Base-by-base conservation (phyloP, 2,329 filamentous ascomycete species). In the Colletotrichum somersetense region DNA sequence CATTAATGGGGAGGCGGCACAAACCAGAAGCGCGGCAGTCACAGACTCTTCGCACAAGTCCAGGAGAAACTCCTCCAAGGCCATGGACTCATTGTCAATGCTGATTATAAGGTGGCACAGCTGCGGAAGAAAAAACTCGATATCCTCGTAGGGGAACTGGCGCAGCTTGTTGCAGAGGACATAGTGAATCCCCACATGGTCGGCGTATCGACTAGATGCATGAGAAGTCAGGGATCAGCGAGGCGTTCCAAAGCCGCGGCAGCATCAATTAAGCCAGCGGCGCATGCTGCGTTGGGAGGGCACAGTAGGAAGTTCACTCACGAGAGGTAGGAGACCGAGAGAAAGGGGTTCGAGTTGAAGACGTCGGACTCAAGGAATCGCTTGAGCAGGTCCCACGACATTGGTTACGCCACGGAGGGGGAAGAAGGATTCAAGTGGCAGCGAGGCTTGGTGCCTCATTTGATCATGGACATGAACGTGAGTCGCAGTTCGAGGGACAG, bases 281-380 rank as follows among this genome's bases (percentile, higher is more conserved):
- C 62, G 42, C 42, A 33, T 16, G 55, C 62, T 38, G 53, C 46
- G 57, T 59, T 46, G 58, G 67, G 62, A 62, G 40, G 38, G 35
- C 73, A 63, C 62, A 64, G 50, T 50, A 53, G 73, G 74, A 76
- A 72, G 74, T 75, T 20, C 75, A 86, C 91, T 89, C 87, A 96
- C 93, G 93, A 93, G 79, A 96, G 90, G 84, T 96, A 96, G 76
- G 93, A 94, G 81, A 96, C 93, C 74, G 93, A 92, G 82, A 96
- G 91, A 83, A 95, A 96, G 75, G 94, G 93, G 84, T 96, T 92
- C 85, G 93, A 92, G 86, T 95, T 96, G 88, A 96, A 96, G 87
- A 96, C 93, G 87, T 96, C 93, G 86, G 92, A 95, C 89, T 96
- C 93, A 86, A 96, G 91, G 89, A 96, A 95, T 84, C 93, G 91